Evolutionary conservation across 2,329 filamentous ascomycete genomes (phyloP).

Genomic region (Mollisiaceae sp.): DNA sequence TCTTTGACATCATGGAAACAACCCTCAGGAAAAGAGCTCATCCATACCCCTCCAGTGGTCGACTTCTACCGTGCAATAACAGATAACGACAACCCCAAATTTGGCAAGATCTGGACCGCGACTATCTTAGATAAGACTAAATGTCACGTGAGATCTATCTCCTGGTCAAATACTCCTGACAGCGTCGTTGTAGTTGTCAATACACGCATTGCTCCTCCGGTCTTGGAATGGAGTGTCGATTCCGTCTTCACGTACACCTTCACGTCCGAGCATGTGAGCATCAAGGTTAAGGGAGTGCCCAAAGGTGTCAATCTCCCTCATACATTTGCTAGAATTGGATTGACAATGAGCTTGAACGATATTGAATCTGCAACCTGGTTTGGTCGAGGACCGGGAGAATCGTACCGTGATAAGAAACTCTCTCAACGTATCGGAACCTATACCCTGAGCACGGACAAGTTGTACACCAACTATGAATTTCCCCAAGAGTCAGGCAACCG

Average conservation of each 20-base stretch:
- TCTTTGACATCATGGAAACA: conserved; percentile 48
- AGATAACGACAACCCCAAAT: conserved; percentile 65
- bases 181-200: conserved; percentile 50
- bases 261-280: conserved; percentile 51
- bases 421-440: conserved; percentile 63
- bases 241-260: conserved; percentile 61
- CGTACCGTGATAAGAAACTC: conserved; percentile 70
- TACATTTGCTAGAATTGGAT: conserved; percentile 67
- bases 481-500: conserved; percentile 72
- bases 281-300: conserved; percentile 56
- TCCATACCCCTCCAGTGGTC: conserved; percentile 52
- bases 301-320: conserved; percentile 55
- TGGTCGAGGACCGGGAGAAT: conserved; percentile 69
- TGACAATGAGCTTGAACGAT: conserved; percentile 53
- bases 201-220: conserved; percentile 64
- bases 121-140: conserved; percentile 53
- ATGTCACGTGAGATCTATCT: conserved; percentile 47
- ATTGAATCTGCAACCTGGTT: conserved; percentile 61
- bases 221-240: conserved; percentile 64
- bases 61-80: conserved; percentile 69
- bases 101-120: conserved; percentile 63
- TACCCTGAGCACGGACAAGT: conserved; percentile 51
- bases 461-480: conserved; percentile 68
- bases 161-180: conserved; percentile 32
- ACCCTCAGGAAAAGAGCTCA: conserved; percentile 46